Evolutionary conservation across 495 filamentous ascomycete species (phyloP), one percentile per base, ranked within the genome.

Genomic region (Trichoderma orchidacearum): DNA sequence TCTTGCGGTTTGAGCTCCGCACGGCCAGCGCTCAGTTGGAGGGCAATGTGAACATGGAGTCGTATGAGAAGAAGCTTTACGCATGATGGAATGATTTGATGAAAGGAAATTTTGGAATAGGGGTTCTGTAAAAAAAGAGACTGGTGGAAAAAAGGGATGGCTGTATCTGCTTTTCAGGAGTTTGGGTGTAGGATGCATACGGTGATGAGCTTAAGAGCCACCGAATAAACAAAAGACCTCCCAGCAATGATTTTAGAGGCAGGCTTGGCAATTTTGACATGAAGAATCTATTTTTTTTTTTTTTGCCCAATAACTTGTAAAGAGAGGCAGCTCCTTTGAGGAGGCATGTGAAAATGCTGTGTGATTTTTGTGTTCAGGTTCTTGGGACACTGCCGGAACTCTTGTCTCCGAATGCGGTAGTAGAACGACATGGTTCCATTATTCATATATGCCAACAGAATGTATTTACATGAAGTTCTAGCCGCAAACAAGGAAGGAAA

Each of bases 31-130:
- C 94, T 48, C 87, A 91, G 80, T 78, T 92, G 54, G 93, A 98
- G 79, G 93, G 93, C 60, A 89, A 89, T 65, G 90, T 99, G 62
- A 92, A 97, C 64, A 85, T 99, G 79, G 89, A 97, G 74, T 93
- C 86, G 70, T 97, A 93, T 70, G 95, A 96, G 75, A 99, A 97
- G 85, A 99, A 96, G 77, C 85, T 99, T 59, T 98, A 96, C 71
- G 87, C 90, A 58, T 95, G 21, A 55, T 3, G 18, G 32, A 13
- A 48, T 25, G 18, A 27, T 11, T 48, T 48, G 41, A 48, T 28
- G 18, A 5, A 36, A 9, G 15, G 27, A 23, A 27, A 28, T 25
- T 48, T 9, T 17, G 41, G 41, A 48, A 12, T 12, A 13, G 41
- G 21, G 3, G 23, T 17, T 18, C 27, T 25, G 15, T 17, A 48